A percentile compares a stretch with the other conserved stretches of the same genome.
These are phyloP conservation scores for Beta corolliflora DNA, from an alignment of 179 eudicot genomes.

Conservation along the genomic window DNA sequence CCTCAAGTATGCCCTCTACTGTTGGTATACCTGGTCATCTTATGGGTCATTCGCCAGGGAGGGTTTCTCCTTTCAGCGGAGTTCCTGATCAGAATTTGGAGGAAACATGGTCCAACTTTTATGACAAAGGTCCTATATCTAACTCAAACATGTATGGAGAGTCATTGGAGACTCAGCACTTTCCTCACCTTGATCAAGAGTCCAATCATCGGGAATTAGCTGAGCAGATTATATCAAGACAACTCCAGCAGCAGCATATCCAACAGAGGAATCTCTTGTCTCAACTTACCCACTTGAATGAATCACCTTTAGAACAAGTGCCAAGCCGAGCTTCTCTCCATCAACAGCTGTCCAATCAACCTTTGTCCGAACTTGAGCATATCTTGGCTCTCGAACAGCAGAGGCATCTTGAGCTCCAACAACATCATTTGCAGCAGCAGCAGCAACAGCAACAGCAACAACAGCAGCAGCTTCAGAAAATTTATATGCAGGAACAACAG, in stretches of 20 bases:
- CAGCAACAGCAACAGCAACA: slow-evolving; percentile 66
- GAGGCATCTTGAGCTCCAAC: slow-evolving; percentile 44
- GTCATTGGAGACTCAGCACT: slow-evolving; percentile 51
- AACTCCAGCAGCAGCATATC: slow-evolving; percentile 53
- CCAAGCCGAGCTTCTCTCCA: slow-evolving; percentile 46
- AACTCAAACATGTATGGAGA: slow-evolving; percentile 54
- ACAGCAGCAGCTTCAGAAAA: slow-evolving; percentile 44
- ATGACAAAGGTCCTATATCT: slow-evolving; percentile 46
- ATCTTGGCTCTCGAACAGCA: slow-evolving; percentile 71
- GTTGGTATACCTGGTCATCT: slow-evolving; percentile 48
- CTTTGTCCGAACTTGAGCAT: slow-evolving; percentile 69
- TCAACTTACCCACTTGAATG: slow-evolving; percentile 55
- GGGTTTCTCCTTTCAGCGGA: slow-evolving; percentile 43
- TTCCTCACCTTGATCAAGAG: slow-evolving; percentile 55
- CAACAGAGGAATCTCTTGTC: slow-evolving; percentile 55
- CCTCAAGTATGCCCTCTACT: slow-evolving; percentile 40
- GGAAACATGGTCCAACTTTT: slow-evolving; percentile 58
- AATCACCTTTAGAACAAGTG: slow-evolving; percentile 50
- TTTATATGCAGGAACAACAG: slow-evolving; percentile 56
- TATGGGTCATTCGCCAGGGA: slow-evolving; percentile 42
- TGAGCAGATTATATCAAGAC: slow-evolving; percentile 60
- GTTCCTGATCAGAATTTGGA: slow-evolving; percentile 40
- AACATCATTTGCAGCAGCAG: slow-evolving; percentile 38
- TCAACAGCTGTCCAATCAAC: slow-evolving; percentile 58
- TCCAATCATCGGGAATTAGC: slow-evolving; percentile 53